Evolutionary conservation across 2,329 filamentous ascomycete genomes (phyloP).

Genomic region (Fusarium sambucinum): DNA sequence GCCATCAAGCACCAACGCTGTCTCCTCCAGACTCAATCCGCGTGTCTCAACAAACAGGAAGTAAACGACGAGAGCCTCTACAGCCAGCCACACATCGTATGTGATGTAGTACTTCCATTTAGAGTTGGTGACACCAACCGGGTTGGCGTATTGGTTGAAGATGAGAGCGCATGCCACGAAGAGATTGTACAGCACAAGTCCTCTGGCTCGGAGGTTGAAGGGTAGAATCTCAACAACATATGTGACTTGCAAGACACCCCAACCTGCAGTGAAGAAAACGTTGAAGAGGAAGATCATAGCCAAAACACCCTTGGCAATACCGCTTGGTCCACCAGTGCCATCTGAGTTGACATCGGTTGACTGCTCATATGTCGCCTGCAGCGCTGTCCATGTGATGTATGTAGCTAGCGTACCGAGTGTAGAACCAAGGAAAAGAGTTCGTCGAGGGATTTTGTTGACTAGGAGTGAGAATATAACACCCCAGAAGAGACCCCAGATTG

Average conservation of each 20-base stretch:
- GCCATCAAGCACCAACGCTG: conserved; percentile 53
- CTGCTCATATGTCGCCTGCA: conserved; percentile 18
- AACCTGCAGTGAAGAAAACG: conserved; percentile 20
- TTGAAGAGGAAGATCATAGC: conserved; percentile 29
- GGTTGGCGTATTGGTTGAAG: conserved; percentile 26
- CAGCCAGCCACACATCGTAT: conserved; percentile 16
- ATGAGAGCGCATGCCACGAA: conserved; percentile 14
- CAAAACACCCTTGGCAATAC: conserved; percentile 17
- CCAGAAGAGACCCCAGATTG: conserved; percentile 18
- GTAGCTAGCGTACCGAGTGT: conserved; percentile 13
- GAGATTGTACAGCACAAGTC: conserved; percentile 8
- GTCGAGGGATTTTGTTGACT: conserved; percentile 16
- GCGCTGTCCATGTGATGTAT: conserved; percentile 14
- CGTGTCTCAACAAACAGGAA: conserved; percentile 18
- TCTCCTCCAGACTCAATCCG: conserved; percentile 17
- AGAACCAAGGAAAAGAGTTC: conserved; percentile 13
- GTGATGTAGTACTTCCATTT: conserved; percentile 26
- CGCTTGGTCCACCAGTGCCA: conserved; percentile 14
- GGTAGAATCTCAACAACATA: conserved; percentile 18
- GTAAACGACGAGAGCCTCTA: conserved; percentile 17
- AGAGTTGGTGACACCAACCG: conserved; percentile 7
- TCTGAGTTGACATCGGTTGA: conserved; percentile 11
- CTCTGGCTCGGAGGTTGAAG: conserved; percentile 17
- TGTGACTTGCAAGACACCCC: conserved; percentile 21
- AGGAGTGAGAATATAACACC: conserved; percentile 14